Base-by-base conservation (phyloP, 768 basidiomycete species). In the Holtermanniella nyarrowii region DNA sequence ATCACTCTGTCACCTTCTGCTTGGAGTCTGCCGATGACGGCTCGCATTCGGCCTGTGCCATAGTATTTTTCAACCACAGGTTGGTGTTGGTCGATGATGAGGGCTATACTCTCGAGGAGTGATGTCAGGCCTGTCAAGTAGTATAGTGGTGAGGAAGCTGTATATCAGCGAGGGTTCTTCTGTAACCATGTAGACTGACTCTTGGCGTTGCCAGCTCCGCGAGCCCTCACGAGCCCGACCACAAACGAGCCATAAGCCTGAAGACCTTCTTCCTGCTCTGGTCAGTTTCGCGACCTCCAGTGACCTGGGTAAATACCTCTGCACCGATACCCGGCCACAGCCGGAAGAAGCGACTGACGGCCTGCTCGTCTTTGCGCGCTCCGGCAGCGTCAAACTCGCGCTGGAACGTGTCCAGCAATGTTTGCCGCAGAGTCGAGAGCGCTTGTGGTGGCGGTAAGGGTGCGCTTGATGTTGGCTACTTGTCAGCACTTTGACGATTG, bases 21-120 rank as follows among this genome's bases (percentile, higher is more conserved):
- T 44, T 95, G 71, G 5, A 99, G 75, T 41, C 82, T 77, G 1
- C 54, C 58, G 1, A 90, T 79, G 12, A 93, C 88, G 27, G 73
- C 78, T 40, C 77, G 74, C 93, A 97, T 97, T 69, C 85, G 84
- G 0, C 88, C 86, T 7, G 70, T 60, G 0, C 95, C 95, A 62
- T 99, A 99, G 72, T 99, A 97, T 73, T 95, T 97, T 66, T 96
- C 93, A 0, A 99, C 91, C 3, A 99, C 82, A 1, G 89, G 87
- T 59, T 95, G 93, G 66, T 99, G 95, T 64, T 99, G 95, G 62
- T 93, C 89, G 20, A 99, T 83, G 57, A 99, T 89, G 76, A 88
- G 81, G 0, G 91, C 95, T 46, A 99, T 84, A 50, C 84, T 85
- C 73, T 99, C 95, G 59, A 97, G 90, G 1, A 99, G 78, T 4